Evolutionary conservation across 306 rosid genomes (phyloP), one percentile per base, ranked within the genome.

Genomic region (Albizia julibrissin): DNA sequence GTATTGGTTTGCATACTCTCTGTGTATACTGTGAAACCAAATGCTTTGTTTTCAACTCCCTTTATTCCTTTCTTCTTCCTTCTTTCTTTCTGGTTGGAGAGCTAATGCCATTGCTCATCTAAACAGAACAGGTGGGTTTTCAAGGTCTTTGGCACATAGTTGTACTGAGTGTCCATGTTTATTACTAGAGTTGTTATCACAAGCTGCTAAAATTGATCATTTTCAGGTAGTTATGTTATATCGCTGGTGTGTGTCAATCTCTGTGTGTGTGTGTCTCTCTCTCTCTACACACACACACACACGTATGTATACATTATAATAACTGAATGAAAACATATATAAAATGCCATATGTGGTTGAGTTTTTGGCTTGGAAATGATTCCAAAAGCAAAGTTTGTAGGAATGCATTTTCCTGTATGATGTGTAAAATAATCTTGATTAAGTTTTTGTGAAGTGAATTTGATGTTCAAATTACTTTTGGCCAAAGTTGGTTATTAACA

Each of bases 401-500:
- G 10, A 26, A 26, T 37, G 70, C 59, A 40, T 52, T 50, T 78
- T 43, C 59, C 44, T 61, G 4, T 49, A 29, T 74, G 33, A 39
- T 65, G 26, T 49, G 65, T 72, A 34, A 67, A 52, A 50, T 68
- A 21, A 71, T 33, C 69, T 61, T 66, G 70, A 34, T 50, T 47
- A 1, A 18, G 15, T 47, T n/a, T 72, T 80, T 72, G 59, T 66
- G 34, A 67, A 22, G 59, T 68, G 80, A 40, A 31, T 29, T 54
- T 42, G 84, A 50, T 43, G 58, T 81, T 70, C 56, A 44, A 52
- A 61, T 82, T 46, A n/a, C 70, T 79, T 84, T 87, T 95, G 93
- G 99, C 98, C 99, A 26, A 95, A 95, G 86, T 87, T 93, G 81
- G 92, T 95, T n/a, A 87, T 95, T 80, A 95, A 95, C 90, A 95